Conservation (phyloP, 1,284 basidiomycete species). For the Papiliotrema nemorosa region DNA sequence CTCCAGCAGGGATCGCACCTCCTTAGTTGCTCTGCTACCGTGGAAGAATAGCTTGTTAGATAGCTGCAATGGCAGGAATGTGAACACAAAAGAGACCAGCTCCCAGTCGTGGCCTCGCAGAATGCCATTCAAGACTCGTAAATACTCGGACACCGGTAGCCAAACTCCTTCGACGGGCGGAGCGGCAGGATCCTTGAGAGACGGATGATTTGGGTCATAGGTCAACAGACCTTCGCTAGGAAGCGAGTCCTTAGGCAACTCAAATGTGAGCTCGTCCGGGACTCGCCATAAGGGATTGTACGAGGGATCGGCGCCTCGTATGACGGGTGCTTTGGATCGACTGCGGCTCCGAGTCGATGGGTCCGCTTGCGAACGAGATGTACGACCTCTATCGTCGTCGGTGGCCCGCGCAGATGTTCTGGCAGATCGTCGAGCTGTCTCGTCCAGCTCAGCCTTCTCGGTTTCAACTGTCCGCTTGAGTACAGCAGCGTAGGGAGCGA, state of each 20-base stretch:
- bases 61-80: conserved; percentile 85
- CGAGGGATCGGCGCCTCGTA: conserved; percentile 28
- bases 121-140: conserved; percentile 64
- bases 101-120: conserved; percentile 90
- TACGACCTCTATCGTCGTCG: conserved; percentile 33
- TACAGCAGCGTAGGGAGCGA: conserved; percentile 44
- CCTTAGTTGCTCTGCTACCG: conserved; percentile 69
- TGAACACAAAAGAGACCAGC: conserved; percentile 84
- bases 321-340: conserved; percentile 56
- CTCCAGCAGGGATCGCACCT: conserved; percentile 65
- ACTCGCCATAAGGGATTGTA: conserved; percentile 69
- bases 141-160: conserved; percentile 76
- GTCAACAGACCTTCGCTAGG: conserved; percentile 71
- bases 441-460: conserved; percentile 31
- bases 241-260: conserved; percentile 60
- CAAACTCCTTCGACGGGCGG: conserved; percentile 54
- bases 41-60: conserved; percentile 96
- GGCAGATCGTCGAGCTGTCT: conserved; percentile 14
- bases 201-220: conserved; percentile 59
- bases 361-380: conserved; percentile 12
- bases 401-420: conserved; percentile 9
- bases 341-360: conserved; percentile 58
- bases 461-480: conserved; percentile 45
- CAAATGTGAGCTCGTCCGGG: conserved; percentile 71
- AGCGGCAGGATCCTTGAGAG: conserved; percentile 52